Evolutionary conservation across 208 protist genomes (phyloP).

Genomic region (Angomonas desouzai): DNA sequence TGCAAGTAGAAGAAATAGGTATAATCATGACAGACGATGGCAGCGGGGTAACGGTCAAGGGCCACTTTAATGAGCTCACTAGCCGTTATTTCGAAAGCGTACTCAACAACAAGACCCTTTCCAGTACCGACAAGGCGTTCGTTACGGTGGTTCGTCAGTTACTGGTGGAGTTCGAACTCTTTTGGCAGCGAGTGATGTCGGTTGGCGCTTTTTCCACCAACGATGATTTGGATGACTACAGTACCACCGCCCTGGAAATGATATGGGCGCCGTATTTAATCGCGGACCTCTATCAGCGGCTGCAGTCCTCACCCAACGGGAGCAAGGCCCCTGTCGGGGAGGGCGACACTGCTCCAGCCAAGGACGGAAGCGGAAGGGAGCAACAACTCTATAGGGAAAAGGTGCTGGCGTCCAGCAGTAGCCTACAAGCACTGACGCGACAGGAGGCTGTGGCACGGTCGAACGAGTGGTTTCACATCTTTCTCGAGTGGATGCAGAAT

Average conservation of each 20-base stretch:
- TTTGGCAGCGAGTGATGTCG: slow-evolving; percentile 56
- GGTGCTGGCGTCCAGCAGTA: slow-evolving; percentile 14
- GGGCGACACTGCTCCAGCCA: background rate
- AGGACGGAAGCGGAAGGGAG: background rate
- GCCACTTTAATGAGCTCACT: slow-evolving; percentile 50
- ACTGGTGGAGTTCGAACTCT: slow-evolving; percentile 53
- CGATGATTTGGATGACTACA: slow-evolving; percentile 79
- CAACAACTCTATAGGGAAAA: background rate
- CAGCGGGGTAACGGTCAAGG: slow-evolving; percentile 45
- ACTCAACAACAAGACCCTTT: slow-evolving; percentile 22
- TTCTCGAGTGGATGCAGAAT: slow-evolving; percentile 79
- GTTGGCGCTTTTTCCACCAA: slow-evolving; percentile 74
- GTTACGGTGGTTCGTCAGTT: slow-evolving; percentile 27
- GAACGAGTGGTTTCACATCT: slow-evolving; percentile 61
- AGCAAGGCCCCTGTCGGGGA: background rate
- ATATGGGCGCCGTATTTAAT: slow-evolving; percentile 82
- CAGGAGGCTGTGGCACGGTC: slow-evolving; percentile 64
- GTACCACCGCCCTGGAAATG: slow-evolving; percentile 76
- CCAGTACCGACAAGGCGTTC: slow-evolving; percentile 28
- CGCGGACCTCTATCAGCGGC: slow-evolving; percentile 77
- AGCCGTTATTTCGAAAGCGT: slow-evolving; percentile 41
- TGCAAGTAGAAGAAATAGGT: too few relatives aligned
- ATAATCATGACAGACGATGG: background rate
- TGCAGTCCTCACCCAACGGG: slow-evolving; percentile 34
- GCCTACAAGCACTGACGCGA: slow-evolving; percentile 33